Base-by-base conservation (phyloP, 2,329 filamentous ascomycete species). In the Podosphaera aphanis region DNA sequence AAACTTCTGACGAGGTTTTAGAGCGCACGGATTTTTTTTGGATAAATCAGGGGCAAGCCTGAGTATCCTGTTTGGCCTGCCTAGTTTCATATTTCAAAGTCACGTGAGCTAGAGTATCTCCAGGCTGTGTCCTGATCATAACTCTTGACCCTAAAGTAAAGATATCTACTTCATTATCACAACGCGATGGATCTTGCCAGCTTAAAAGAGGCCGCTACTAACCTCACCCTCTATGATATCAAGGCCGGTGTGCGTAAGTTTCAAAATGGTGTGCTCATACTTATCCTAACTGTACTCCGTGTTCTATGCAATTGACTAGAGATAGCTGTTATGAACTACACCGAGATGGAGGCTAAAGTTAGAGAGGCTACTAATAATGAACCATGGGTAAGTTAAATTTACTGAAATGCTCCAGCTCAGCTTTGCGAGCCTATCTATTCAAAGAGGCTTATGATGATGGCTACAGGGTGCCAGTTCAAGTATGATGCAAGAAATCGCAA, bases 281-380 rank as follows among this genome's bases (percentile, higher is more conserved):
- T 46, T 40, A 49, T 36, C 47, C 46, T 51, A 51, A 52, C 55
- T 51, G 48, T 52, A 50, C 50, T 52, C 49, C n/a, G n/a, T n/a
- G n/a, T n/a, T n/a, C n/a, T n/a, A n/a, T n/a, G n/a, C n/a, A n/a
- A n/a, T n/a, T 60, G 43, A 60, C 51, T 42, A 25, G 46, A 48
- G 51, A 48, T 45, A 83, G 78, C 77, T 51, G 77, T 82, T 49
- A 82, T 83, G 78, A 83, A 83, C 61, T 81, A 80, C 60, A 83
- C 79, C 29, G 78, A 83, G 57, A 79, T 79, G 74, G 76, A 80
- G 61, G 61, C 72, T 48, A 77, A 77, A 65, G 85, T 95, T 53
- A 81, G 90, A 63, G 90, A 98, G 70, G 90, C 90, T 25, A 98
- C 90, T 33, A 98, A 98, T 66, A 95, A 95, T 62, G 90, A 98